Base-by-base conservation (phyloP, 2,329 filamentous ascomycete species). In the Neonectria neomacrospora region DNA sequence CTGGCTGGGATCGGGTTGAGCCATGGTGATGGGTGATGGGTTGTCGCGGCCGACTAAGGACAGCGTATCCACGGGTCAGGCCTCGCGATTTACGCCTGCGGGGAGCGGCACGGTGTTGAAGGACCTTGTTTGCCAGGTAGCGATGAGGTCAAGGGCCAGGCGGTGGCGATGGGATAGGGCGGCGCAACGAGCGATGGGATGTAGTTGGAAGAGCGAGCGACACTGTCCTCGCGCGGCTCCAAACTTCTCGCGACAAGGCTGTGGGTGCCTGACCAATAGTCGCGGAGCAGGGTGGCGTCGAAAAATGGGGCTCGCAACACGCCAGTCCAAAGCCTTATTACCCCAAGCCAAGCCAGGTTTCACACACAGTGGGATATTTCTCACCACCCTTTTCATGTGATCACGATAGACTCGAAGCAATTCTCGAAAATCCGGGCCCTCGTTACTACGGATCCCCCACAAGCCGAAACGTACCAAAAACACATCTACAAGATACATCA, bases 1-100 rank as follows among this genome's bases (percentile, higher is more conserved):
- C 71, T 78, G 74, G 68, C 80, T 81, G 50, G 80, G 80, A 67
- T 81, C 80, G 52, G 73, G 74, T 72, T 79, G 77, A 71, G 79
- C 78, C 79, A 81, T 80, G 64, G 41, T 77, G 68, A 64, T 54
- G 50, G 16, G 34, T 37, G 34, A n/a, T 6, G 34, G 14, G 65
- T 69, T 56, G 66, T 71, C 67, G 71, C 71, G 70, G 56, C 63
- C 39, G 61, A 61, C 55, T 58, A 56, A 30, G 41, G 48, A 28
- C 52, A 45, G 48, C 52, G 65, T 64, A 59, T 66, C 51, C 47
- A 54, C 61, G 42, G 62, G 51, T 69, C 57, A 57, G 56, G 61
- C 39, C 22, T 39, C 54, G 64, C 69, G 70, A 73, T 69, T 70
- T 55, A 58, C 54, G 34, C 56, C 55, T 53, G 30, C 34, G 48